Conservation (phyloP, 345 rosid species). For the Microthlaspi erraticum region DNA sequence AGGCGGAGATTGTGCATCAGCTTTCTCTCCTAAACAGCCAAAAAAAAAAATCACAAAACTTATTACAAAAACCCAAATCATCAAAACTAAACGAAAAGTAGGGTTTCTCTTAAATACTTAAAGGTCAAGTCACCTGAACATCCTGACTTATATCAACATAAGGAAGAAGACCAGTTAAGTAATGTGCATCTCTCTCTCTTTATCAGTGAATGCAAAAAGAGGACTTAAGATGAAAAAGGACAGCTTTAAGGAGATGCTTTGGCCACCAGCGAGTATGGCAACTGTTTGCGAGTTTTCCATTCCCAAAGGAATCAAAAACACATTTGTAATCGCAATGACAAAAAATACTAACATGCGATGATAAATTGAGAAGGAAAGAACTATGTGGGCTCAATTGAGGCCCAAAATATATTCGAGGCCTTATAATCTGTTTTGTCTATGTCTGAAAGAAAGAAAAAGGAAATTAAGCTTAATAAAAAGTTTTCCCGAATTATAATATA, state of each 20-base stretch:
- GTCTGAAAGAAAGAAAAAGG: neutral
- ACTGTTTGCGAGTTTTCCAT: too few relatives aligned
- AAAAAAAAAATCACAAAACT: neutral
- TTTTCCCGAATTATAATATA: neutral
- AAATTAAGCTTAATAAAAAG: neutral
- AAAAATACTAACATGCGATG: too few relatives aligned
- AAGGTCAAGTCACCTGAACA: constrained; percentile 63
- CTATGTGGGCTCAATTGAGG: neutral
- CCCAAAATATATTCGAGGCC: neutral
- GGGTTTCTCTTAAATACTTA: neutral
- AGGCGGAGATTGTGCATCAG: constrained; percentile 85
- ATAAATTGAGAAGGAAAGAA: too few relatives aligned
- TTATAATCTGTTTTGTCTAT: neutral
- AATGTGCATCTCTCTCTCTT: constrained; percentile 96
- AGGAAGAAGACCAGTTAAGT: constrained; percentile 93
- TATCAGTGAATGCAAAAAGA: constrained; percentile 77
- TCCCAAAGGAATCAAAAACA: too few relatives aligned
- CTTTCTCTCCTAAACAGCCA: constrained; percentile 63
- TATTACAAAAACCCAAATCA: constrained; percentile 14
- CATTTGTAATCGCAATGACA: too few relatives aligned
- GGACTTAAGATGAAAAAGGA: too few relatives aligned
- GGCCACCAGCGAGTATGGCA: too few relatives aligned
- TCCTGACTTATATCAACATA: constrained; percentile 73
- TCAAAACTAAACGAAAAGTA: neutral
- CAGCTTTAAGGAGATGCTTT: too few relatives aligned